Conservation (phyloP, 306 rosid genomes). For the Medicago ruthenica region DNA sequence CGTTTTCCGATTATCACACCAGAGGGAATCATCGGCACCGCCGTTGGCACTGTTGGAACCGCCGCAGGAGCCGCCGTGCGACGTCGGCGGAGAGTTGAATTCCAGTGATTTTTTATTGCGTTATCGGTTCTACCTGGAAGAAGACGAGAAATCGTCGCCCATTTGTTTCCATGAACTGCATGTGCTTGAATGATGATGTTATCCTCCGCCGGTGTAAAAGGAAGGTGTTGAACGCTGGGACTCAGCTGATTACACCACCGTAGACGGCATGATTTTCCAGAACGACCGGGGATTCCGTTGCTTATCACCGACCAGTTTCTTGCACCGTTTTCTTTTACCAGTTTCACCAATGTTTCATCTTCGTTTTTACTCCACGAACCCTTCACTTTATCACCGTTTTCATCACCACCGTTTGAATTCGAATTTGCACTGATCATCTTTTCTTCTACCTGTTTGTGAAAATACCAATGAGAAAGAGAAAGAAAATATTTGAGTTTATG, state of each 20-base stretch:
- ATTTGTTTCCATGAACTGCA: constrained; percentile 79
- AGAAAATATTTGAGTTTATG: neutral
- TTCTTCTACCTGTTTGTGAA: constrained; percentile 24
- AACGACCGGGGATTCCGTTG: constrained; percentile 74
- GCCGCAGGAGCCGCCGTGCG: neutral
- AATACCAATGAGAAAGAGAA: neutral
- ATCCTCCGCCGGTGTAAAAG: constrained; percentile 75
- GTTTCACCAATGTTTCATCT: constrained; percentile 62
- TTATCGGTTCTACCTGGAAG: constrained; percentile 91
- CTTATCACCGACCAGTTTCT: constrained; percentile 86
- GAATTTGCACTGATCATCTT: constrained; percentile 5
- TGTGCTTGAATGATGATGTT: constrained; percentile 66
- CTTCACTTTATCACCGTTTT: constrained; percentile 50
- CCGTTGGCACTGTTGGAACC: too few relatives aligned
- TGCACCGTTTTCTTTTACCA: constrained; percentile 71
- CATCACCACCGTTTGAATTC: constrained; percentile 16
- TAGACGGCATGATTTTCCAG: constrained; percentile 87
- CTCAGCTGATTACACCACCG: constrained; percentile 95
- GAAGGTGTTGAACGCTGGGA: constrained; percentile 88
- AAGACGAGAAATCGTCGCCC: constrained; percentile 93
- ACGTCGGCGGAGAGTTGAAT: constrained; percentile 80
- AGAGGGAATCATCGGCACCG: neutral
- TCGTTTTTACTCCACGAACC: constrained; percentile 93
- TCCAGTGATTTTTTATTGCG: constrained; percentile 97
- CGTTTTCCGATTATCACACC: constrained; percentile 21